phyloP scores from a whole-genome alignment of 2,329 filamentous ascomycete species.

The Penicillium sp. region DNA sequence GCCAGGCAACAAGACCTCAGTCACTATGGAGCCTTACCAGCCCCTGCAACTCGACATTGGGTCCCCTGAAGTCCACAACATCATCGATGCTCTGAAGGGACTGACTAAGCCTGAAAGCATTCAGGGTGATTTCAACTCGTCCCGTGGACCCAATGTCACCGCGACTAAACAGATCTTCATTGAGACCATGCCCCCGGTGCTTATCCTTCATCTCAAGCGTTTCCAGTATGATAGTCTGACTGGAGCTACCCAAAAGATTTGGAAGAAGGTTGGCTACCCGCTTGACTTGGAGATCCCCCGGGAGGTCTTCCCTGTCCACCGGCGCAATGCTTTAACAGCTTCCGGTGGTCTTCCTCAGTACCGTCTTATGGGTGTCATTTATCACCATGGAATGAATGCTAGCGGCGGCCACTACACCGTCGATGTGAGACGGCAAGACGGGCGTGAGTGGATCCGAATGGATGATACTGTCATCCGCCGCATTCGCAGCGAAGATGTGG shows the following conservation, averaged over 20 bases:
- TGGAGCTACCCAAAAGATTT: conserved; percentile 88
- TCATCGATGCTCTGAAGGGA: conserved; percentile 83
- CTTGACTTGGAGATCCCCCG: conserved; percentile 90
- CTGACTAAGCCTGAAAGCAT: conserved; percentile 82
- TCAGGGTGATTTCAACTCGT: conserved; percentile 79
- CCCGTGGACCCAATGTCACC: conserved; percentile 71
- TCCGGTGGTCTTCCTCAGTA: conserved; percentile 78
- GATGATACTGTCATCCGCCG: conserved; percentile 90
- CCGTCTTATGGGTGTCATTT: conserved; percentile 83
- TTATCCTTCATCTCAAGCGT: conserved; percentile 93
- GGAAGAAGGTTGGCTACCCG: conserved; percentile 96
- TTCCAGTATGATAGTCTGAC: conserved; percentile 91
- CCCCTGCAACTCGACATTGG: conserved; percentile 94
- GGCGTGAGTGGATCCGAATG: conserved; percentile 91
- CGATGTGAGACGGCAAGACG: conserved; percentile 92
- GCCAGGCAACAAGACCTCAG: conserved; percentile 82
- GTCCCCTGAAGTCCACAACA: conserved; percentile 80
- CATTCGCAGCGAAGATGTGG: conserved; percentile 84
- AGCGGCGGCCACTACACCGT: conserved; percentile 96
- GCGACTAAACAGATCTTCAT: conserved; percentile 96
- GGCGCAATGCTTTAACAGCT: conserved; percentile 64
- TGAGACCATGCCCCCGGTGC: conserved; percentile 82
- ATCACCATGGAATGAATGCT: conserved; percentile 96
- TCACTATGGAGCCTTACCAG: conserved; percentile 91
- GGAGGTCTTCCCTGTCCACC: conserved; percentile 79